Evolutionary conservation across 2,329 filamentous ascomycete species (phyloP), one percentile per base, ranked within the genome.

Genomic region (Microcyclospora pomicola): DNA sequence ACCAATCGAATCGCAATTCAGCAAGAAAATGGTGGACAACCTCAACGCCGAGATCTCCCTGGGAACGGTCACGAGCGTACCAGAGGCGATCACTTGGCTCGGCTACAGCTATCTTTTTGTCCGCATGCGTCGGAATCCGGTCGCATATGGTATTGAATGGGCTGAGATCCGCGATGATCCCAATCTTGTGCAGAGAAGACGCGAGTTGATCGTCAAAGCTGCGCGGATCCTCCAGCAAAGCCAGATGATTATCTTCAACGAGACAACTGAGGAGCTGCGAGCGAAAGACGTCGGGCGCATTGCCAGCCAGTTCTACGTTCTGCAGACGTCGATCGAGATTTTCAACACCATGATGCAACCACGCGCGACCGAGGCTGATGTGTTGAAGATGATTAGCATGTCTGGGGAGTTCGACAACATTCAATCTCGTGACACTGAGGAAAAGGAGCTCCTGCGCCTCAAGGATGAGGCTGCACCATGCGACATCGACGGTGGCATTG

Each of bases 221-320:
- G 91, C 91, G 1, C 72, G 79, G 32, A 82, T 84, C 5, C 65
- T 98, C 32, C 87, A 95, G 54, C 73, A 87, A 54, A 93, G 84
- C 49, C 91, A 98, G 61, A 98, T 98, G 92, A 91, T 98, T 52
- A 91, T 98, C 40, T 98, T 88, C 67, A 95, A 98, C 48, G 91
- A 96, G 54, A 75, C 70, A 13, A 98, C 88, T 0, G 88, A 95
- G 49, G 88, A 95, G 52, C 73, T 98, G 7, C 78, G 85, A 42
- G 82, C 86, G 42, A 98, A 98, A 59, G 88, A 98, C 52, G 81
- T 96, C 36, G 91, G 91, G 2, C 79, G 91, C 12, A 98, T 98
- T 57, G 91, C 91, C 12, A 96, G 88, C 59, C 88, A 98, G 59
- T 98, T 81, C 56, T 98, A 98, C 54, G 88, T 98, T 35, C 69